Evolutionary conservation across 345 rosid genomes (phyloP), one percentile per base, ranked within the genome.

Genomic region (Populus pruinosa): DNA sequence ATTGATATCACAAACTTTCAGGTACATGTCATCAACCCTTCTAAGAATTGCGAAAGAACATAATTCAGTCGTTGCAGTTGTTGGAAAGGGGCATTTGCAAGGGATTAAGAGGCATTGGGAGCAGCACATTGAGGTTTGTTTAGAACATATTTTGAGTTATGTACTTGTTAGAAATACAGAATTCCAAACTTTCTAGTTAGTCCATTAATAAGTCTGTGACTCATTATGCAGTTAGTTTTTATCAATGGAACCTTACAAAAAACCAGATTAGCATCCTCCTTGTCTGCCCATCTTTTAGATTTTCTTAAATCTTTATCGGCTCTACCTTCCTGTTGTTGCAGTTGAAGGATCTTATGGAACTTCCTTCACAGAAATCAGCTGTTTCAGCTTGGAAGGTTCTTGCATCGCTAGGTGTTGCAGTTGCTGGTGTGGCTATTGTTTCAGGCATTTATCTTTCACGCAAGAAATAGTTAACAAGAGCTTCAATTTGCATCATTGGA

Each of bases 21-120:
- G 98, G 92, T 94, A 87, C 90, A 96, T 96, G 99, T 88, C 99
- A 20, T 89, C 87, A 25, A 81, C 81, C 21, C 86, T 96, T 79
- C 89, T 88, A 64, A 89, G 82, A 77, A 86, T 83, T 77, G 98
- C 97, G 6, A 83, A 89, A 29, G 93, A 92, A 79, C 97, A 94
- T 71, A 81, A 83, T 76, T 89, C 92, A 33, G 97, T 96, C 2
- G 99, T 96, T 38, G 99, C 97, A 41, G 98, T 96, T 3, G 93
- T 96, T 39, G 99, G 99, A n/a, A 96, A 87, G 88, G 98, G 98
- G n/a, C 99, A 96, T 82, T 81, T 96, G 77, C 83, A 85, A 53
- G 99, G 98, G 82, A 96, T 96, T 71, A 87, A 85, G 90, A 90
- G 88, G 81, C 81, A 91, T 38, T 96, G 99, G 99, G 79, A 88